These are phyloP conservation scores for Umbilicaria muhlenbergii DNA, from an alignment of 495 filamentous ascomycete species.

Conservation along the genomic window DNA sequence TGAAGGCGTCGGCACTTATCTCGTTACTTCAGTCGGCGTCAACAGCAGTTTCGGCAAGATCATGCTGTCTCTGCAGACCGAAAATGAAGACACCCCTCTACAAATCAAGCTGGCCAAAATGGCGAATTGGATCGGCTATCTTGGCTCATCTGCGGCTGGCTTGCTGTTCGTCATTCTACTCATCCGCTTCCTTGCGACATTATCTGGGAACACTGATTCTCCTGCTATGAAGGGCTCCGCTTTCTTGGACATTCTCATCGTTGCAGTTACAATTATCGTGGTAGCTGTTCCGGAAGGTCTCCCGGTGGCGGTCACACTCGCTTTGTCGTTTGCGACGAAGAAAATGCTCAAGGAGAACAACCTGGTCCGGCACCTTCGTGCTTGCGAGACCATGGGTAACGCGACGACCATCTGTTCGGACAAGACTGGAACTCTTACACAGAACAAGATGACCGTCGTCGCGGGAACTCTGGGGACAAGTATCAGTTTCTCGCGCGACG, in stretches of 20 bases:
- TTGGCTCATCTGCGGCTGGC: conserved; percentile 39
- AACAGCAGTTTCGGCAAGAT: conserved; percentile 52
- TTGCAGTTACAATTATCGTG: conserved; percentile 54
- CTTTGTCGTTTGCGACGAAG: conserved; percentile 54
- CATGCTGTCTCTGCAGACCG: conserved; percentile 43
- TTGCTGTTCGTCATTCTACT: conserved; percentile 47
- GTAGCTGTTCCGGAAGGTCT: conserved; percentile 60
- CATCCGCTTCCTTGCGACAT: conserved; percentile 40
- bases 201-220: conserved; percentile 29
- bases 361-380: conserved; percentile 45
- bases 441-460: conserved; percentile 59
- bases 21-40: conserved; percentile 47
- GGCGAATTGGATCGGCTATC: conserved; percentile 47
- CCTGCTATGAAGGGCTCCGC: conserved; percentile 43
- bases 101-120: conserved; percentile 46
- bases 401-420: conserved; percentile 56
- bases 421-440: conserved; percentile 56
- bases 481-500: conserved; percentile 31
- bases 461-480: conserved; percentile 42
- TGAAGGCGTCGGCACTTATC: conserved; percentile 47
- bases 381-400: conserved; percentile 61
- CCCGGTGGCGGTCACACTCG: conserved; percentile 50
- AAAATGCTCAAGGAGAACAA: conserved; percentile 58
- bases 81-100: conserved; percentile 46
- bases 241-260: conserved; percentile 53